Conservation (phyloP, 345 rosid genomes). For the Boechera retrofracta region DNA sequence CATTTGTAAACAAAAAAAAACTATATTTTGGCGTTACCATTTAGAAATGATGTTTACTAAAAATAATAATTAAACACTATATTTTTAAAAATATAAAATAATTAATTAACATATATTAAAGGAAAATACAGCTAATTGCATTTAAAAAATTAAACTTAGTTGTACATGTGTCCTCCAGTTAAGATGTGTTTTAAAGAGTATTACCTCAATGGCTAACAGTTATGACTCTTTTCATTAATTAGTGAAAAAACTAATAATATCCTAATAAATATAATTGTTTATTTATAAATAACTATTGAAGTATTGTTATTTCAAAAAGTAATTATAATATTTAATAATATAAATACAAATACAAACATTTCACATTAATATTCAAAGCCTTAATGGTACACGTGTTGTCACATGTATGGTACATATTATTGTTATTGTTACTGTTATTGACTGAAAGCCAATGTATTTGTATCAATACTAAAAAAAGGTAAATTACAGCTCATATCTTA, state of each 20-base stretch:
- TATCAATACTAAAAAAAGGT: constrained; percentile 2
- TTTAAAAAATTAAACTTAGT: background rate
- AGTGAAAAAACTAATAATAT: background rate
- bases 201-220: background rate
- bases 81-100: background rate
- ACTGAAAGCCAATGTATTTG: background rate
- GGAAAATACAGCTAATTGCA: background rate
- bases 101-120: background rate
- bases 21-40: background rate
- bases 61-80: background rate
- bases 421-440: background rate
- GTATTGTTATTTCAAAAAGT: background rate
- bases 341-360: background rate
- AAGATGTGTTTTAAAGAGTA: background rate
- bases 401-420: constrained; percentile 2
- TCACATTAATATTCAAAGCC: background rate
- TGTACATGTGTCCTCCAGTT: constrained; percentile 21
- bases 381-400: background rate
- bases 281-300: too few species aligned
- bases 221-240: constrained; percentile 13
- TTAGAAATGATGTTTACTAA: background rate
- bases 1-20: background rate
- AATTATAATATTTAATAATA: background rate
- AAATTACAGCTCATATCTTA: constrained; percentile 7
- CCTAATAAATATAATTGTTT: background rate